Percentiles rank a stretch among this genome's conserved stretches.
Evolutionary conservation across 257 asterid species (phyloP).

Genomic region (Avicennia marina): DNA sequence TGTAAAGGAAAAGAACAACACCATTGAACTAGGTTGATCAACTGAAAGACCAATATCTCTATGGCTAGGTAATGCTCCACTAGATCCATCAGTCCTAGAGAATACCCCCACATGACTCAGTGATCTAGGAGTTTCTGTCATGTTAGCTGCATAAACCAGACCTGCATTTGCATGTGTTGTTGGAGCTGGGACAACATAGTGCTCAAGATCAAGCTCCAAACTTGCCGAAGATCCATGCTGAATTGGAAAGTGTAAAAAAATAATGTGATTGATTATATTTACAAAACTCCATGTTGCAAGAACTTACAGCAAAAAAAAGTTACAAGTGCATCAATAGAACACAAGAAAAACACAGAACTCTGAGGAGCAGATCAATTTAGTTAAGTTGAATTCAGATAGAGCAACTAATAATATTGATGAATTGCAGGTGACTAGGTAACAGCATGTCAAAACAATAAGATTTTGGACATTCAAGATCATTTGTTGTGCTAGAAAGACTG

Average conservation of each 20-base stretch:
- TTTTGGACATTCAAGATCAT: not conserved
- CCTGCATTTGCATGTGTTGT: conserved; percentile 65
- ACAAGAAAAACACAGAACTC: too few relatives aligned
- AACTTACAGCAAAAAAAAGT: too few relatives aligned
- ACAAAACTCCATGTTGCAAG: conserved; percentile 17
- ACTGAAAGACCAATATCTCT: conserved; percentile 48
- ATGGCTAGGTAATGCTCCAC: conserved; percentile 37
- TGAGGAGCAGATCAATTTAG: too few relatives aligned
- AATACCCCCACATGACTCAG: conserved; percentile 53
- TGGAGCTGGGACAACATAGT: conserved; percentile 95
- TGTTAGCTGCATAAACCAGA: conserved; percentile 84
- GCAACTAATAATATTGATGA: too few relatives aligned
- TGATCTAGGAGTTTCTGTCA: conserved; percentile 93
- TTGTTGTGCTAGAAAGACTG: conserved; percentile 5
- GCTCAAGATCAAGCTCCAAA: conserved; percentile 95
- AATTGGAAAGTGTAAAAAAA: conserved; percentile 15
- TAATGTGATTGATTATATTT: conserved; percentile 7
- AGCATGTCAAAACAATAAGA: not conserved
- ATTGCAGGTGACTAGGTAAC: not conserved
- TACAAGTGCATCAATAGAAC: too few relatives aligned
- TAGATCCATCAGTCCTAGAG: conserved; percentile 51
- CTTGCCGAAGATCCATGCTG: conserved; percentile 80
- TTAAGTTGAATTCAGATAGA: too few relatives aligned
- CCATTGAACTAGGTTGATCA: conserved; percentile 56
- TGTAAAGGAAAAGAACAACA: conserved; percentile 22